Evolutionary conservation across 192 early-diverging fungal genomes (phyloP), one percentile per base, ranked within the genome.

Genomic region (Entomortierella chlamydospora): DNA sequence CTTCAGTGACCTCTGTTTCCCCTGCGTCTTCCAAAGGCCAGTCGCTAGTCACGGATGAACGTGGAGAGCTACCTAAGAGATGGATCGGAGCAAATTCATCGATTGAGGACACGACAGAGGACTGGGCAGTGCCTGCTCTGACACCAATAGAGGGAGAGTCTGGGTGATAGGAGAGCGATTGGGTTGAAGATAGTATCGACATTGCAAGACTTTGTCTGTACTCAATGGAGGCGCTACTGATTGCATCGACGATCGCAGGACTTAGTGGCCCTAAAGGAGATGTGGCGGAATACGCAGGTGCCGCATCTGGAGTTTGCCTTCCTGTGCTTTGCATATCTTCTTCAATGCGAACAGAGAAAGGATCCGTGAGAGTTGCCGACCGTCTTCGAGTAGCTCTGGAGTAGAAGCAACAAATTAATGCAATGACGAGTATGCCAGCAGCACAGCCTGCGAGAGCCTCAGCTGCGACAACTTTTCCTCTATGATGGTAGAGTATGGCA

Each of bases 241-340:
- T 69, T 15, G 67, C 74, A 30, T 78, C 61, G 12, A 78, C 74
- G 0, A 70, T 60, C 57, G 69, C 74, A 5, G 74, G 74, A 18
- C 74, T 78, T 8, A 78, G 15, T 20, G 74, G 66, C n/a, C 74
- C 74, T 9, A 78, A 45, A 12, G 74, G 74, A 1, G 74, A 70
- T 10, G 67, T 56, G 18, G 74, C 52, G 8, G 67, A 64, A 28
- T 78, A 78, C 0, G 56, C 74, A 1, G 74, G 74, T 10, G 67
- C 74, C 4, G 60, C 66, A 43, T 78, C 74, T 12, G 74, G 74
- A 6, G 67, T 69, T 34, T 47, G 59, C 18, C 74, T 42, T 25
- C 74, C 67, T 0, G 51, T 34, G 15, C 61, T 53, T 3, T 31
- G 9, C 28, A 59, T 39, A 23, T 77, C 73, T 4, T 57, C 31